These are phyloP conservation scores for Geotrichum citri-aurantii DNA, from an alignment of 1,139 yeast species.

Conservation along the genomic window DNA sequence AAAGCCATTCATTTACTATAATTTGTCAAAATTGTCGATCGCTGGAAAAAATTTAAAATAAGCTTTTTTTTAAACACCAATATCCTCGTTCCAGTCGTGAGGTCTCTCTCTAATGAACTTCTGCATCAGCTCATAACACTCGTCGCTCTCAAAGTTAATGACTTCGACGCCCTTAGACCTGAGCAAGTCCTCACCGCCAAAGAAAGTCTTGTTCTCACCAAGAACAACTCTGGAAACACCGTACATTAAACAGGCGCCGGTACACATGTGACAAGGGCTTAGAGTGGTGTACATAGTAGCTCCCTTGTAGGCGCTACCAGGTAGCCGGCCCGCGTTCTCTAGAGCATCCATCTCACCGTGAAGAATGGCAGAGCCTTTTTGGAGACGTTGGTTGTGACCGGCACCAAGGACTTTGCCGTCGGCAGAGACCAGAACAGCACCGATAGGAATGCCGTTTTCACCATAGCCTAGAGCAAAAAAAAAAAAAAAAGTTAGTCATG, in stretches of 20 bases:
- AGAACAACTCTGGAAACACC: slow-evolving; percentile 80
- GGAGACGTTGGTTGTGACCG: slow-evolving; percentile 87
- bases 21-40: not conserved
- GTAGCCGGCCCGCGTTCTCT: slow-evolving; percentile 83
- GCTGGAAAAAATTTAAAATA: not conserved
- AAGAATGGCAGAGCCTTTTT: slow-evolving; percentile 63
- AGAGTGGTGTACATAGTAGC: slow-evolving; percentile 74
- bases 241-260: slow-evolving; percentile 86
- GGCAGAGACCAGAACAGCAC: slow-evolving; percentile 61
- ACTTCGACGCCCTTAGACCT: slow-evolving; percentile 65
- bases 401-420: slow-evolving; percentile 78
- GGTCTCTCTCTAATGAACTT: slow-evolving; percentile 69
- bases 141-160: slow-evolving; percentile 56
- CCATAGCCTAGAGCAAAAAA: slow-evolving; percentile 42
- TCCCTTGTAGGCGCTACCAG: slow-evolving; percentile 55
- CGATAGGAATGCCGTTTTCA: slow-evolving; percentile 94
- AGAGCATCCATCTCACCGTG: slow-evolving; percentile 90
- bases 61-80: slow-evolving; percentile 45
- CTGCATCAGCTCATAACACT: slow-evolving; percentile 69
- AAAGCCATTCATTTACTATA: not conserved
- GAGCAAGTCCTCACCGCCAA: slow-evolving; percentile 73
- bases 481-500: not conserved
- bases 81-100: slow-evolving; percentile 82
- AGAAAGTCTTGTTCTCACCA: slow-evolving; percentile 78
- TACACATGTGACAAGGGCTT: slow-evolving; percentile 92